Base-by-base conservation (phyloP, 441 rosid genomes). In the Erodium texanum region DNA sequence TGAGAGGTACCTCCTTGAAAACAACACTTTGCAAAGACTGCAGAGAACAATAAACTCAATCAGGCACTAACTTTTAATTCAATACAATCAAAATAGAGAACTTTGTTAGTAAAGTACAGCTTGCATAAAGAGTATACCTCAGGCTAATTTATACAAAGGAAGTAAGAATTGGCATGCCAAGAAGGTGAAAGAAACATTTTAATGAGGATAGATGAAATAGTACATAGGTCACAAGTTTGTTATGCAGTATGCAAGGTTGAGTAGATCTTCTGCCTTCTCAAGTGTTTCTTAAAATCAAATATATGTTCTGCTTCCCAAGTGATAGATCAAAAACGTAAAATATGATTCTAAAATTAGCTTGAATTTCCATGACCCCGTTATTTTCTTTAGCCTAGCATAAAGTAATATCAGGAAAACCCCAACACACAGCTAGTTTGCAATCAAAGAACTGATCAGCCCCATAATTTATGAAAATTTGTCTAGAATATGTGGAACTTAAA, bases 11-110 rank as follows among this genome's bases (percentile, higher is more conserved):
- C 99, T 88, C 96, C 87, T 92, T 95, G 88, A 95, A 95, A 64
- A 95, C 93, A 66, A 95, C 97, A 73, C 98, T 95, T 81, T 95
- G 99, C 77, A 95, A 76, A 79, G 99, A 92, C 99, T 95, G 98
- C 97, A 84, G 34, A 72, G 69, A 81, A 66, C 68, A 76, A 78
- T 66, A 9, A 66, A 61, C 68, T 38, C 29, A 45, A 71, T 84
- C 58, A 82, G 79, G 74, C 61, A 76, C 29, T 70, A 62, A 71
- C 27, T 58, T 58, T 22, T 1, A 20, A 11, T 58, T 36, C 52
- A 43, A 43, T 12, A 43, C 52, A 3, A 15, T 43, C 52, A 43
- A 43, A 1, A 43, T 43, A 12, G 52, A 43, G 52, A 43, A 11
- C 1, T 0, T 12, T 43, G 52, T 43, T 43, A 15, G 52, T 43